phyloP scores from a whole-genome alignment of 2,329 filamentous ascomycete genomes.

The Didymella arachidicola region DNA sequence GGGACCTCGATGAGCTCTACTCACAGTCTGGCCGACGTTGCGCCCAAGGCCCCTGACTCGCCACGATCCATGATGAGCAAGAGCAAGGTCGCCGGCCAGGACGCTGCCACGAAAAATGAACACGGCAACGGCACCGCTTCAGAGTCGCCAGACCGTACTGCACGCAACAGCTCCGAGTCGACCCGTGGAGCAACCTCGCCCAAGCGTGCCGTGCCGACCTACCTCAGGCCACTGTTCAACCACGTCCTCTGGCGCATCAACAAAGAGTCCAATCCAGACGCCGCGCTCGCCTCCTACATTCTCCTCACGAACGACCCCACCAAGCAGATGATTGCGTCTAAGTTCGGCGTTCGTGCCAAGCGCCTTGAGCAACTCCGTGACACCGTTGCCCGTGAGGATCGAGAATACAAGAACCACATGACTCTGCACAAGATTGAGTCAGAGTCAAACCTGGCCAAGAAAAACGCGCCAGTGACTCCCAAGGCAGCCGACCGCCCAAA shows the following conservation, averaged over 20 bases:
- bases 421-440: slow-evolving; percentile 50
- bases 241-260: slow-evolving; percentile 62
- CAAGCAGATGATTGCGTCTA: slow-evolving; percentile 57
- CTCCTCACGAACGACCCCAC: slow-evolving; percentile 59
- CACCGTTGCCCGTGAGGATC: slow-evolving; percentile 58
- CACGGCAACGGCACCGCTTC: slow-evolving; percentile 19
- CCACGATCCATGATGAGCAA: slow-evolving; percentile 48
- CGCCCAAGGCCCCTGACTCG: slow-evolving; percentile 53
- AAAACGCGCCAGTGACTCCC: slow-evolving; percentile 23
- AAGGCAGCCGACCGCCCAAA: slow-evolving; percentile 38
- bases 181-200: slow-evolving; percentile 33
- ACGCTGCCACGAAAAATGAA: slow-evolving; percentile 36
- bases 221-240: slow-evolving; percentile 59
- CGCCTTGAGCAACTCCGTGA: slow-evolving; percentile 60
- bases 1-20: slow-evolving; percentile 55
- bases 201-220: slow-evolving; percentile 48
- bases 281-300: slow-evolving; percentile 60
- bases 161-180: slow-evolving; percentile 41
- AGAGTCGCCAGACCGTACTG: slow-evolving; percentile 38
- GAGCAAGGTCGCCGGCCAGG: slow-evolving; percentile 24
- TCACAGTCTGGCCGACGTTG: slow-evolving; percentile 48
- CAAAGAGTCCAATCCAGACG: slow-evolving; percentile 57
- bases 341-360: slow-evolving; percentile 60
- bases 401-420: slow-evolving; percentile 55
- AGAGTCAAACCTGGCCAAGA: slow-evolving; percentile 32